phyloP scores from a whole-genome alignment of 73 alveolate species.

The Stentor roeselii region DNA sequence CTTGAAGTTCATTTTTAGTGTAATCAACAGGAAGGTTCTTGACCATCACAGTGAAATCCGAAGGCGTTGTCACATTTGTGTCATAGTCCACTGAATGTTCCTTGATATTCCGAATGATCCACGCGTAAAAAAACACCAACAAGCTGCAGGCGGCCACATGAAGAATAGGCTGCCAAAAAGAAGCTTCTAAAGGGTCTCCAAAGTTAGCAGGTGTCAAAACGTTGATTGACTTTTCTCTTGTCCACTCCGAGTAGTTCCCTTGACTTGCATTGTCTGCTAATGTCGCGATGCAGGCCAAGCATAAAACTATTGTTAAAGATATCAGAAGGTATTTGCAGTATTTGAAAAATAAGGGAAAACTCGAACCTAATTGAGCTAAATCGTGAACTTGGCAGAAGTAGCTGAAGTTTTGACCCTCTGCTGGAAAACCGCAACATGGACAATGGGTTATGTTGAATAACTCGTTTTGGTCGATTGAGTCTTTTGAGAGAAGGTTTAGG shows the following conservation, averaged over 20 bases:
- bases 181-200: neutral
- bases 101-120: neutral
- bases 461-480: neutral
- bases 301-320: neutral
- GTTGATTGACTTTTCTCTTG: neutral
- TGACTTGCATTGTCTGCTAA: neutral
- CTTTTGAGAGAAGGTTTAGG: neutral
- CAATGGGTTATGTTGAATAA: neutral
- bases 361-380: neutral
- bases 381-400: neutral
- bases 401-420: neutral
- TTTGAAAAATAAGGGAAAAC: neutral
- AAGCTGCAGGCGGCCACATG: neutral
- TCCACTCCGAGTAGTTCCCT: neutral
- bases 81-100: neutral
- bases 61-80: neutral
- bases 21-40: neutral
- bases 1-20: neutral
- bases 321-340: neutral
- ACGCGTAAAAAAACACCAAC: neutral
- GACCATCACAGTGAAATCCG: conserved; percentile 1
- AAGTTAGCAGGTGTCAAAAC: neutral
- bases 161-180: neutral
- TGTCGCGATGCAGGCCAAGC: neutral
- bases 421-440: conserved; percentile 16